These are phyloP conservation scores for Cynanchum wilfordii DNA, from an alignment of 257 asterid species.

Conservation along the genomic window DNA sequence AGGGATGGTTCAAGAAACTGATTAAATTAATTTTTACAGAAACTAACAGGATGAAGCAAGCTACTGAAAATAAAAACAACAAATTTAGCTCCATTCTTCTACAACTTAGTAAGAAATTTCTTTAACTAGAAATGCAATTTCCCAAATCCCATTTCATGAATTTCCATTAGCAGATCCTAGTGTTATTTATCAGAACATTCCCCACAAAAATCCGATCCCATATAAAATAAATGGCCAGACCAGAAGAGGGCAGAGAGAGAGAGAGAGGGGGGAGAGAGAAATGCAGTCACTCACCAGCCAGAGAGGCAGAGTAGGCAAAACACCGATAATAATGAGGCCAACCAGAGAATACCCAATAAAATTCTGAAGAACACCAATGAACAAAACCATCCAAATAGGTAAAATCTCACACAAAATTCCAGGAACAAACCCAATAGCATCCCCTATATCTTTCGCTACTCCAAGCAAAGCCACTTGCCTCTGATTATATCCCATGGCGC, in stretches of 20 bases:
- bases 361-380: slow-evolving; percentile 75
- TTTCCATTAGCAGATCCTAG: not conserved
- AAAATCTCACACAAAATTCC: slow-evolving; percentile 60
- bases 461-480: slow-evolving; percentile 74
- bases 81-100: not conserved
- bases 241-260: not conserved
- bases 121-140: not conserved
- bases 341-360: slow-evolving; percentile 80
- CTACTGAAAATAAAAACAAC: not conserved
- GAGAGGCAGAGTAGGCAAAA: slow-evolving; percentile 56
- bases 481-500: slow-evolving; percentile 64
- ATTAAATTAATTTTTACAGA: not conserved
- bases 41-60: too few relatives aligned
- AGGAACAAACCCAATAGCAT: slow-evolving; percentile 72
- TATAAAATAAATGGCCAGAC: not conserved
- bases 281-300: slow-evolving; percentile 83
- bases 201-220: not conserved
- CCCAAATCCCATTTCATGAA: not conserved
- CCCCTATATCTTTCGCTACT: slow-evolving; percentile 88
- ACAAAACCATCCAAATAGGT: slow-evolving; percentile 67
- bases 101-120: not conserved
- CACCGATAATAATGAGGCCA: slow-evolving; percentile 59
- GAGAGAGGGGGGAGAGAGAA: not conserved
- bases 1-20: not conserved
- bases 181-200: not conserved